phyloP scores from a whole-genome alignment of 2,329 filamentous ascomycete genomes.

The Ophiostoma pallidulum region DNA sequence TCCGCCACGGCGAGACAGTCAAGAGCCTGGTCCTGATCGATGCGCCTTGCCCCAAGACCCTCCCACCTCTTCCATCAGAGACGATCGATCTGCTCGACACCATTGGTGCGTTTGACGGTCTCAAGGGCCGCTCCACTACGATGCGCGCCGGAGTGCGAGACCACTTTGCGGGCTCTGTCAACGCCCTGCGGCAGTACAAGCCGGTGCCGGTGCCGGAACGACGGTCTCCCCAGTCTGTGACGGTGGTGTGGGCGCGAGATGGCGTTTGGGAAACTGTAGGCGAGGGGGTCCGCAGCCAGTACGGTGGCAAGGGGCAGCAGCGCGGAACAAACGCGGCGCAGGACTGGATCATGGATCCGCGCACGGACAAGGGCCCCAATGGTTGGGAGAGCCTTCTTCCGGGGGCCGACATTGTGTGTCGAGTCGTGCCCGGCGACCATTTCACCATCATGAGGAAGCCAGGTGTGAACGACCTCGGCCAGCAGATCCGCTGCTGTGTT shows the following conservation, averaged over 20 bases:
- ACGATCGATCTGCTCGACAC: not conserved
- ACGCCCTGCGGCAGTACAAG: constrained; percentile 1
- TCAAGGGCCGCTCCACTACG: not conserved
- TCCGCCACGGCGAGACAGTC: not conserved
- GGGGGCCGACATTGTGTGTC: not conserved
- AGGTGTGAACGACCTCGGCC: not conserved
- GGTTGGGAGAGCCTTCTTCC: constrained; percentile 1
- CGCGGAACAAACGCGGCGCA: not conserved
- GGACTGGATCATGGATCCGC: constrained; percentile 6
- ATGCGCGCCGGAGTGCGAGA: constrained; percentile 2
- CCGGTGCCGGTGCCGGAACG: not conserved
- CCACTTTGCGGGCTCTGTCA: constrained; percentile 3
- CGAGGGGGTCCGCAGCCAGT: not conserved
- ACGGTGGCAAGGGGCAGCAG: not conserved
- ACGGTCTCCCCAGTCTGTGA: not conserved
- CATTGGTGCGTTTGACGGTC: not conserved
- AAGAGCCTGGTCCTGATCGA: not conserved
- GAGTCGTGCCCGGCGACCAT: constrained; percentile 1
- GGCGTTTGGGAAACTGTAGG: constrained; percentile 10
- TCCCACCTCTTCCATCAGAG: not conserved
- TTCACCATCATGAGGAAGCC: constrained; percentile 5
- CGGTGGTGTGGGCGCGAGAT: not conserved
- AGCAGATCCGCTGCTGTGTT: not conserved
- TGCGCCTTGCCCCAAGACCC: not conserved
- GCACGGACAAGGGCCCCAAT: constrained; percentile 3